Percentiles rank a stretch among this genome's conserved stretches.
These are phyloP conservation scores for Naganishia sp. DNA, from an alignment of 1,284 basidiomycete genomes.

Conservation along the genomic window DNA sequence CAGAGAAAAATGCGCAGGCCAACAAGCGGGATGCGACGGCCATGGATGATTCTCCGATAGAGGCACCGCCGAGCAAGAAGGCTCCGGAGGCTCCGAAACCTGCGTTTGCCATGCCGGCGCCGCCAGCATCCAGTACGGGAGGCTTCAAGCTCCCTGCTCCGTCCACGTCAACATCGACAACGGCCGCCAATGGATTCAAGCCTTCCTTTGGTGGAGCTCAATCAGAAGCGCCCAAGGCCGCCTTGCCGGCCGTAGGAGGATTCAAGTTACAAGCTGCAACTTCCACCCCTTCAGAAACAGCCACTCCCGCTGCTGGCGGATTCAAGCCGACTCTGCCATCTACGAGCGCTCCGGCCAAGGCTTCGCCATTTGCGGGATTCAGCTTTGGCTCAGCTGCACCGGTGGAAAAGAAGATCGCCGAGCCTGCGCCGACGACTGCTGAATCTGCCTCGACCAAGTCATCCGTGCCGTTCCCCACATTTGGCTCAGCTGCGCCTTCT, in stretches of 20 bases:
- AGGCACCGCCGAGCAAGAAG: conserved; percentile 4
- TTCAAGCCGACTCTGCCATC: conserved; percentile 39
- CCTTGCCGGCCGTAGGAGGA: conserved; percentile 12
- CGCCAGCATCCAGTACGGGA: conserved; percentile 25
- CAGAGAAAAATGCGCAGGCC: not conserved
- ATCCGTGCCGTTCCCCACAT: conserved; percentile 10
- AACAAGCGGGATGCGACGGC: conserved; percentile 10
- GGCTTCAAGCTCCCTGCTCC: conserved; percentile 30
- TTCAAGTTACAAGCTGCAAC: conserved; percentile 26
- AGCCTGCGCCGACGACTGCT: not conserved
- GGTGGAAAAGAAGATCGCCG: conserved; percentile 9
- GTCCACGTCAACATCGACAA: conserved; percentile 15
- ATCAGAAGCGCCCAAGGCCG: not conserved
- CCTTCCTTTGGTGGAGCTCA: conserved; percentile 31
- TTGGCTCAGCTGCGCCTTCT: conserved; percentile 22
- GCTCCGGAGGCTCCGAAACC: conserved; percentile 29
- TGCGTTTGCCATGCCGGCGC: conserved; percentile 27
- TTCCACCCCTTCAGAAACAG: not conserved
- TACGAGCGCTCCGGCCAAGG: conserved; percentile 4
- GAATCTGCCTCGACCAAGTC: not conserved
- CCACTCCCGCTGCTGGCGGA: conserved; percentile 23
- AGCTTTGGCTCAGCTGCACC: conserved; percentile 14
- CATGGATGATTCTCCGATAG: conserved; percentile 27
- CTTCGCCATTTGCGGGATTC: conserved; percentile 28
- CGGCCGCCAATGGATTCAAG: conserved; percentile 36